Conservation (phyloP, 768 basidiomycete genomes). For the Lactarius sanguifluus region DNA sequence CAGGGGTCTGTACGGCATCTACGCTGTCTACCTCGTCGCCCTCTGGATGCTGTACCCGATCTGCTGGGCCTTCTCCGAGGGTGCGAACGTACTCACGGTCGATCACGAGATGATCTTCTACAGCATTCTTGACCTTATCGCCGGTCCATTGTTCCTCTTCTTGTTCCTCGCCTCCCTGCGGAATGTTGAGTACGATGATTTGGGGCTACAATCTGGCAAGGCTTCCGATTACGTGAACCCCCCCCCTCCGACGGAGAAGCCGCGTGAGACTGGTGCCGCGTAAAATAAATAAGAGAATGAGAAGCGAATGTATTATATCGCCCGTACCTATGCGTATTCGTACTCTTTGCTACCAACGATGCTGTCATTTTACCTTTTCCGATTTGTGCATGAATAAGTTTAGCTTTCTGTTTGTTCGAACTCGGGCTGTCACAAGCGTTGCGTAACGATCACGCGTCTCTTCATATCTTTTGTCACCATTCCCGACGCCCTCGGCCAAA, state of each 20-base stretch:
- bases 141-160: conserved; percentile 42
- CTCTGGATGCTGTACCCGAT: conserved; percentile 59
- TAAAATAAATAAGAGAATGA: background rate
- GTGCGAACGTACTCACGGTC: conserved; percentile 49
- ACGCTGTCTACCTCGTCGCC: conserved; percentile 38
- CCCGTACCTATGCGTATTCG: background rate
- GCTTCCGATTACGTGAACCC: conserved; percentile 13
- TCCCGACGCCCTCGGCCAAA: background rate
- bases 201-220: conserved; percentile 36
- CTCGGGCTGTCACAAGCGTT: no score
- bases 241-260: background rate
- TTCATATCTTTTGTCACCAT: background rate
- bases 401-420: no score
- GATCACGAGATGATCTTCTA: conserved; percentile 57
- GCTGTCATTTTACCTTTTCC: background rate
- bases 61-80: conserved; percentile 57
- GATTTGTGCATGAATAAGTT: no score
- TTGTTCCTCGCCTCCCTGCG: conserved; percentile 31
- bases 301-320: background rate
- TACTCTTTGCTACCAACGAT: background rate
- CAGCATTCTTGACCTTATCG: conserved; percentile 47
- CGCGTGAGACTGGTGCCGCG: background rate
- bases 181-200: conserved; percentile 34
- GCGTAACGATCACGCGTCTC: background rate
- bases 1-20: background rate